phyloP scores from a whole-genome alignment of 2,329 filamentous ascomycete species.

The Sordariomycetes sp. region DNA sequence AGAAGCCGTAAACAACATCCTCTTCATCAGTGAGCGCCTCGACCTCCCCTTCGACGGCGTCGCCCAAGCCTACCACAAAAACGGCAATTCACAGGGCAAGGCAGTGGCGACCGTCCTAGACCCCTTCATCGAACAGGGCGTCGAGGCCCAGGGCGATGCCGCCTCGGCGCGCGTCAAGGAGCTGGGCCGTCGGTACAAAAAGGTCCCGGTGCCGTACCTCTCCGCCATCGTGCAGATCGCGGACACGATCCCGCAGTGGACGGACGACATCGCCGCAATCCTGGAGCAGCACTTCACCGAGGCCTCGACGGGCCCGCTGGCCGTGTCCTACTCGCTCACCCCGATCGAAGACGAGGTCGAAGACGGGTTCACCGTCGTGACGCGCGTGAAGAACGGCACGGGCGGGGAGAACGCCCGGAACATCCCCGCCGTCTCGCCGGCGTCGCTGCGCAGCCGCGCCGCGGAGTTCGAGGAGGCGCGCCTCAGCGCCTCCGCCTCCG shows the following conservation, averaged over 20 bases:
- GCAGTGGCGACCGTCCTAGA: constrained; percentile 31
- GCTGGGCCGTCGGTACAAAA: constrained; percentile 25
- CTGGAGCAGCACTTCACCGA: constrained; percentile 28
- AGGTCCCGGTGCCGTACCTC: constrained; percentile 32
- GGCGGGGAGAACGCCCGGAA: constrained; percentile 10
- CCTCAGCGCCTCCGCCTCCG: constrained; percentile 22
- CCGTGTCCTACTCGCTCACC: constrained; percentile 25
- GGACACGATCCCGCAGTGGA: constrained; percentile 18
- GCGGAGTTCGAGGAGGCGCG: constrained; percentile 1
- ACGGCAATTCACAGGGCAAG: constrained; percentile 24
- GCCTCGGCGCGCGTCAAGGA: constrained; percentile 18
- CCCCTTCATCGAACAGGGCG: constrained; percentile 26
- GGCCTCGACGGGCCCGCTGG: constrained; percentile 23
- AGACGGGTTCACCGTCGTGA: background rate
- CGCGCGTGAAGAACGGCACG: constrained; percentile 2
- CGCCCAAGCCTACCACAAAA: constrained; percentile 25
- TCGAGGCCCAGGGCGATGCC: constrained; percentile 18
- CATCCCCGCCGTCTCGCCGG: background rate
- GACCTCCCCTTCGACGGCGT: constrained; percentile 28
- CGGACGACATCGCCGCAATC: constrained; percentile 28
- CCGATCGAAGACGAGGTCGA: constrained; percentile 22
- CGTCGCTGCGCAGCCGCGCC: background rate
- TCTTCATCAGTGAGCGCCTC: constrained; percentile 31
- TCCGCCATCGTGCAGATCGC: constrained; percentile 29
- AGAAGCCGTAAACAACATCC: constrained; percentile 26